Conservation (phyloP, 2,329 filamentous ascomycete genomes). For the Scedosporium minutisporum region DNA sequence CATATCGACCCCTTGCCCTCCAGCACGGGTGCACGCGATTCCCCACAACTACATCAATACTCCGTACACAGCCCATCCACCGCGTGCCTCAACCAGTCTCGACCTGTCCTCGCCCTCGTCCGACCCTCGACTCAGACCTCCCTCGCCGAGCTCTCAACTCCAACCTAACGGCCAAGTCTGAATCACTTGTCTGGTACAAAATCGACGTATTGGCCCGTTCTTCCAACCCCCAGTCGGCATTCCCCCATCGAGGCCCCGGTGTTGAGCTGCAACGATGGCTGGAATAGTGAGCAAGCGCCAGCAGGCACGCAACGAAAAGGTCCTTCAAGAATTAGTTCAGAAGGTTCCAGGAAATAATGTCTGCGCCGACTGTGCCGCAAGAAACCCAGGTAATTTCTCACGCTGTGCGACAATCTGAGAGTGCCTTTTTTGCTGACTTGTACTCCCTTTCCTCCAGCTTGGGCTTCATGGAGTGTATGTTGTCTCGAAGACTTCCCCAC, state of each 20-base stretch:
- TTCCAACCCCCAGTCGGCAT: not conserved
- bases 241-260: not conserved
- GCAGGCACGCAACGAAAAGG: conserved; percentile 92
- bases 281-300: conserved; percentile 83
- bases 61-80: not conserved
- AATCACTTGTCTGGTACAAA: not conserved
- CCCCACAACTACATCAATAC: not conserved
- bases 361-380: conserved; percentile 86
- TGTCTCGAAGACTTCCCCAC: not conserved
- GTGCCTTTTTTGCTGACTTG: conserved; percentile 12
- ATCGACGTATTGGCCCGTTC: not conserved
- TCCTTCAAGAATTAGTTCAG: conserved; percentile 80
- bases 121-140: not conserved
- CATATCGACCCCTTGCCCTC: not conserved
- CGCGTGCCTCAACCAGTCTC: not conserved
- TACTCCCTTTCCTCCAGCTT: conserved; percentile 46
- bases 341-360: conserved; percentile 77
- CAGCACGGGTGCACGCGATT: too few relatives aligned
- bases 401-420: conserved; percentile 2
- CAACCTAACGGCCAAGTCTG: not conserved
- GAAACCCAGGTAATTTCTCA: conserved; percentile 65
- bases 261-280: conserved; percentile 43
- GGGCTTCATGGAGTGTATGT: conserved; percentile 92
- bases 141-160: not conserved
- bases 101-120: not conserved